These are phyloP conservation scores for Phytophthora kernoviae DNA, from an alignment of 352 stramenopile genomes.

Conservation along the genomic window DNA sequence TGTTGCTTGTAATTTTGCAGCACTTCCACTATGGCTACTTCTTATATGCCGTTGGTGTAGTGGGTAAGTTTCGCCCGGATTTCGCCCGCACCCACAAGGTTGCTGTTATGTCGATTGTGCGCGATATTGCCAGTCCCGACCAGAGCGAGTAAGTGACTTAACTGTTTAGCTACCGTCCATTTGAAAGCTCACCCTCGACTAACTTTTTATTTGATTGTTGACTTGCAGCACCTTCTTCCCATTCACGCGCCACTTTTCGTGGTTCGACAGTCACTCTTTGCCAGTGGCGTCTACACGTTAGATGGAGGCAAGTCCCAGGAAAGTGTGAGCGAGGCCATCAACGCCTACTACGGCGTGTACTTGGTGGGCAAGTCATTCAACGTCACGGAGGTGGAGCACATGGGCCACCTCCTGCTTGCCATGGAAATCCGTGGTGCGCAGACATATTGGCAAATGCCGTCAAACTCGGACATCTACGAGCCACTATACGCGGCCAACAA, in stretches of 20 bases:
- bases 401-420: conserved; percentile 90
- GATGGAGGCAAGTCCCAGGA: conserved; percentile 97
- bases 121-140: conserved; percentile 76
- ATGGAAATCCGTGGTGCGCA: conserved; percentile 94
- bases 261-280: conserved; percentile 97
- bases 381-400: conserved; percentile 81
- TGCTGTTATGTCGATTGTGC: conserved; percentile 73
- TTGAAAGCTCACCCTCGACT: background rate
- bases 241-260: conserved; percentile 95
- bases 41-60: conserved; percentile 83
- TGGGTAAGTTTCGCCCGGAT: conserved; percentile 74
- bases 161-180: background rate
- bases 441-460: conserved; percentile 96
- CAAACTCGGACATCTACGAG: conserved; percentile 66
- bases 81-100: conserved; percentile 79
- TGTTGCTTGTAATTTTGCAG: conserved; percentile 43
- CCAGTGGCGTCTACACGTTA: conserved; percentile 94
- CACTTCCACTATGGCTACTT: conserved; percentile 98
- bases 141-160: conserved; percentile 64
- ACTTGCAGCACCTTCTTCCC: conserved; percentile 81
- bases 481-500: conserved; percentile 77
- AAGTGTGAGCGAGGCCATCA: conserved; percentile 96
- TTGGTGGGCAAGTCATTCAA: conserved; percentile 85
- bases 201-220: conserved; percentile 10
- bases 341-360: conserved; percentile 98